Evolutionary conservation across 495 filamentous ascomycete species (phyloP), one percentile per base, ranked within the genome.

Genomic region (Penicillium egyptiacum): DNA sequence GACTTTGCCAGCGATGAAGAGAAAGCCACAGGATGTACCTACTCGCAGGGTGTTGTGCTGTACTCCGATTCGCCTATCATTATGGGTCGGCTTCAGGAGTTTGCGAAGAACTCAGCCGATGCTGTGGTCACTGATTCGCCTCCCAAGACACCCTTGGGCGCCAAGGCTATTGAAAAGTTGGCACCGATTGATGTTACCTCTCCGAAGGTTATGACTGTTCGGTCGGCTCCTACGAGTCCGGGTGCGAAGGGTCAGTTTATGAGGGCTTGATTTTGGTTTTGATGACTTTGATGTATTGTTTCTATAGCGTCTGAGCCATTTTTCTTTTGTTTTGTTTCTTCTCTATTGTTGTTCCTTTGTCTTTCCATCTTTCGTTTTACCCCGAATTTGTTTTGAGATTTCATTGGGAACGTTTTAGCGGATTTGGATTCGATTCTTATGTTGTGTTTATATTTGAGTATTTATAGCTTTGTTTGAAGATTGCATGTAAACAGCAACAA

Each of bases 11-110:
- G 68, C 31, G 75, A 72, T 16, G 65, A 67, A 47, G 74, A 80
- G 48, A 75, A 74, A 37, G 67, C 66, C 26, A 70, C 64, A 17
- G 46, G 68, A 0, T 81, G 77, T 49, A 68, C 81, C 10, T 86
- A 83, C 60, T 74, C 79, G 1, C 67, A 67, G 16, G 83, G 83
- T 11, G 59, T 77, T 17, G 75, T 80, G 7, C 66, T 86, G 3
- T 85, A 81, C 59, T 80, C 79, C 6, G 76, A 84, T 58, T 82
- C 79, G 5, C 71, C 80, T 8, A 71, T 82, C 10, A 71, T 85
- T 9, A 70, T 82, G 59, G 76, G 70, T 4, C 72, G 82, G 11
- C 66, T 67, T 43, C 70, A 79, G 55, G 82, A 85, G 56, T 64
- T 83, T 53, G 70, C 74, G 2, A 75, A 72, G 58, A 71, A 65